phyloP scores from a whole-genome alignment of 1,139 yeast genomes.

The Sugiyamaella neomexicana region DNA sequence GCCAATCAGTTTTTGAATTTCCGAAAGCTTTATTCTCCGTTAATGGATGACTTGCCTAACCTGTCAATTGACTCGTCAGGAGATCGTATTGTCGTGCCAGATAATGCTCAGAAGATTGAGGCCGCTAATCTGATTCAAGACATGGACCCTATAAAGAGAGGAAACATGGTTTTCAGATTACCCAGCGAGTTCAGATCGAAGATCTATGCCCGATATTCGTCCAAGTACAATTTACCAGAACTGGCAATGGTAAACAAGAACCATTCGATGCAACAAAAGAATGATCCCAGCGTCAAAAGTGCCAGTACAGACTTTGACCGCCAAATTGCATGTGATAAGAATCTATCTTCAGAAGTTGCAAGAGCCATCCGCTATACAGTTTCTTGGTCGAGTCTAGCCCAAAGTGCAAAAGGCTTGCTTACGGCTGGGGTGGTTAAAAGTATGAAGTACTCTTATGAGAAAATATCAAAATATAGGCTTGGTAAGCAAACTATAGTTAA shows the following conservation, averaged over 20 bases:
- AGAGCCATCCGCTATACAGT: slow-evolving; percentile 60
- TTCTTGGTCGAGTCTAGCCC: slow-evolving; percentile 66
- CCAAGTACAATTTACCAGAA: slow-evolving; percentile 18
- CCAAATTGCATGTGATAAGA: slow-evolving; percentile 45
- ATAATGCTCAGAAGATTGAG: slow-evolving; percentile 26
- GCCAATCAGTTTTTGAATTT: slow-evolving; percentile 69
- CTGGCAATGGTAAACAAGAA: slow-evolving; percentile 16
- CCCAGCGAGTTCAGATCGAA: slow-evolving; percentile 55
- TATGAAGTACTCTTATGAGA: slow-evolving; percentile 74
- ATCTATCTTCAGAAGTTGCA: slow-evolving; percentile 45
- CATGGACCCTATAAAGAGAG: slow-evolving; percentile 40
- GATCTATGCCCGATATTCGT: slow-evolving; percentile 47
- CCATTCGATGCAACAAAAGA: slow-evolving; percentile 1
- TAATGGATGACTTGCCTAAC: slow-evolving; percentile 50
- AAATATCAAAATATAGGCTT: slow-evolving; percentile 43
- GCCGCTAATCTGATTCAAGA: slow-evolving; percentile 41
- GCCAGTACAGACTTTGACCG: slow-evolving; percentile 38
- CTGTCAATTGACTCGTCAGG: slow-evolving; percentile 32
- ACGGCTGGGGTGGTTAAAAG: slow-evolving; percentile 84
- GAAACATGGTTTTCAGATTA: slow-evolving; percentile 45
- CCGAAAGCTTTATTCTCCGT: slow-evolving; percentile 68
- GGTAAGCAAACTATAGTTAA: slow-evolving; percentile 15
- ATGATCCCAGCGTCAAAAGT: slow-evolving; percentile 12
- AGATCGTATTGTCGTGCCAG: slow-evolving; percentile 23
- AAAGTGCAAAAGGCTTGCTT: slow-evolving; percentile 76